A percentile compares a stretch with the other conserved stretches of the same genome.
These are phyloP conservation scores for Alternaria viburni DNA, from an alignment of 2,329 filamentous ascomycete species.

Conservation along the genomic window DNA sequence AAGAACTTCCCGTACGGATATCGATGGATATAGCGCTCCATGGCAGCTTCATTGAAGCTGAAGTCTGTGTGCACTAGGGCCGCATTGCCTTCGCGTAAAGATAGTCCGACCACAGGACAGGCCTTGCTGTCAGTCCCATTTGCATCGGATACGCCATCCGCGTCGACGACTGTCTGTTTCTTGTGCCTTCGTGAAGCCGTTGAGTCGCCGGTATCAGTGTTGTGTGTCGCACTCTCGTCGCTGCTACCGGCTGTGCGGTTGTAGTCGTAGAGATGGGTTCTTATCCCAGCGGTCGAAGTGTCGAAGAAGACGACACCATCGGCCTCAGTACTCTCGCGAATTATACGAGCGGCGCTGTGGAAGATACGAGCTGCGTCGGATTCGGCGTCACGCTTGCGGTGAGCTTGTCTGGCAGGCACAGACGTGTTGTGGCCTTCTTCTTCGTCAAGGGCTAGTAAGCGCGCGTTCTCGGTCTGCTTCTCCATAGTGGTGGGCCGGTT, in stretches of 20 bases:
- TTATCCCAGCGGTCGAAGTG: conserved; percentile 39
- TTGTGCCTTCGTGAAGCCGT: conserved; percentile 25
- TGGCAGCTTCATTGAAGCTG: conserved; percentile 37
- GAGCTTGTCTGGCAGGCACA: conserved; percentile 19
- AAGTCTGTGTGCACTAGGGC: conserved; percentile 35
- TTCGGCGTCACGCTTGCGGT: conserved; percentile 31
- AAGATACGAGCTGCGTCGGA: conserved; percentile 38
- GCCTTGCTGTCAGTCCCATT: conserved; percentile 24
- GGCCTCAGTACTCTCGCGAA: conserved; percentile 40
- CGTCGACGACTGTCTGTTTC: conserved; percentile 11
- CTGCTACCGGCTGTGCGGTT: conserved; percentile 23
- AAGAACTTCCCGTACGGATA: conserved; percentile 46
- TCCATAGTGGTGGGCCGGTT: conserved; percentile 36
- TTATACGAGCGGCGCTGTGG: conserved; percentile 44
- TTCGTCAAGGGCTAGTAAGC: conserved; percentile 34
- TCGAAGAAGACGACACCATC: conserved; percentile 48
- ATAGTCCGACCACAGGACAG: conserved; percentile 34
- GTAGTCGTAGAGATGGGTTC: conserved; percentile 29
- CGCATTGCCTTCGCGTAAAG: conserved; percentile 25
- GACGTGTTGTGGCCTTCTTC: conserved; percentile 14
- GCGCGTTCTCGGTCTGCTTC: conserved; percentile 44
- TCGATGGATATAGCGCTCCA: conserved; percentile 43
- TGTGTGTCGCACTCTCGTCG: conserved; percentile 39
- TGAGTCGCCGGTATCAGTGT: conserved; percentile 40
- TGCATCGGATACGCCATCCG: conserved; percentile 2